Evolutionary conservation across 2,329 filamentous ascomycete species (phyloP), one percentile per base, ranked within the genome.

Genomic region (Alternaria triticina): DNA sequence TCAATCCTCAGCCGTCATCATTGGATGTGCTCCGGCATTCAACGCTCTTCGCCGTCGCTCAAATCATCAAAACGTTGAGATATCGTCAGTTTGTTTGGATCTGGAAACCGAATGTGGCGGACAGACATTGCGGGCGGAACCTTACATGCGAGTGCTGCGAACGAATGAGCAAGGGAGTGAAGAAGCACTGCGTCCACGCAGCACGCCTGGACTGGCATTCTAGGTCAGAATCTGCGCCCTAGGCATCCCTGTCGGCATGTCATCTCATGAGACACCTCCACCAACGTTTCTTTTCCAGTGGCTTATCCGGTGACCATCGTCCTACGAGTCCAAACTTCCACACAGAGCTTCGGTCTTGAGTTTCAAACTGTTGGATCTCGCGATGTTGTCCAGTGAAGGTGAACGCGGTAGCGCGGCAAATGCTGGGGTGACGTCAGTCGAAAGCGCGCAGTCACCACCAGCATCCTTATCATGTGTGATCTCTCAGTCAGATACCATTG

Each of bases 81-180:
- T 27, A 36, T 8, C n/a, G n/a, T n/a, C 27, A 20, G 11, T 25
- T 9, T 9, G 13, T 28, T n/a, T 27, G 6, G 15, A 50, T n/a
- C 10, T 50, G 15, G n/a, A 50, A 10, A 30, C 23, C 3, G 23
- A 6, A 50, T 5, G 15, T 7, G 15, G 10, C n/a, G 22, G 10
- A 0, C 23, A 27, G 0, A 10, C 6, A 0, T 3, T 13, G 11
- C 15, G 11, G 4, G 9, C 20, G 22, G 11, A n/a, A 4, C 33
- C 20, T 1, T 15, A 13, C 1, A 17, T 1, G 9, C 8, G 15
- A 12, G 15, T 23, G 0, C 20, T 13, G 6, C 13, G 10, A n/a
- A 51, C 47, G n/a, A 30, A 23, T 1, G 9, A 22, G 46, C 46
- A 49, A 9, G 20, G 23, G 17, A 52, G 50, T n/a, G 17, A 23